Evolutionary conservation across 2,329 filamentous ascomycete species (phyloP).

Genomic region (Raffaelea albimanens): DNA sequence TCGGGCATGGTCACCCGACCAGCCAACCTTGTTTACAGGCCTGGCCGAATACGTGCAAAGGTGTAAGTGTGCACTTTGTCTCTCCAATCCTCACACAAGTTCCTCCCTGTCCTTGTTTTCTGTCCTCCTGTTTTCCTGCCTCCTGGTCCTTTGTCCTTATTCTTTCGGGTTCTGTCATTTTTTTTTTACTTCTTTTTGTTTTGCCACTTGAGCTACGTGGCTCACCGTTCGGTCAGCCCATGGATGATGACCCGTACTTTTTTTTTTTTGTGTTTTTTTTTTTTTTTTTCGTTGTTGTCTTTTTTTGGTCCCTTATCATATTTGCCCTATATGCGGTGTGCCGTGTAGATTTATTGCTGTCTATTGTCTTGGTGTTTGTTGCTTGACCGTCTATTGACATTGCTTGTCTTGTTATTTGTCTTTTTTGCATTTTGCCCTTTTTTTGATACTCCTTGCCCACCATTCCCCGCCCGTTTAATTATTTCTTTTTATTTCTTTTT

Average conservation of each 20-base stretch:
- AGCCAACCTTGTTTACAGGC: slow-evolving; percentile 56
- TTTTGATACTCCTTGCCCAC: background rate
- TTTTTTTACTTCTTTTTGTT: background rate
- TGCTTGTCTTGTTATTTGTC: no score
- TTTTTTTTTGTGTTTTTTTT: background rate
- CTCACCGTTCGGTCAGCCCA: background rate
- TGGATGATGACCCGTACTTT: background rate
- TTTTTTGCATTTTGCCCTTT: background rate
- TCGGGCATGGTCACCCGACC: slow-evolving; percentile 53
- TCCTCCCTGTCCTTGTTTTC: background rate
- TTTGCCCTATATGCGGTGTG: no score
- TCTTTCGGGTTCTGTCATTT: background rate
- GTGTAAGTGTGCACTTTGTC: slow-evolving; percentile 51
- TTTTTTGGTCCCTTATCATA: background rate
- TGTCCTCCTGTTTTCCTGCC: background rate
- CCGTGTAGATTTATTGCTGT: no score
- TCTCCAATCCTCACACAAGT: no score
- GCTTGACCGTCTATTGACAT: no score
- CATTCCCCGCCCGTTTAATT: background rate
- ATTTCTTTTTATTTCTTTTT: background rate
- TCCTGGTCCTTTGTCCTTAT: background rate
- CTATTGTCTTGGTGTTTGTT: no score
- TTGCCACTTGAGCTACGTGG: no score
- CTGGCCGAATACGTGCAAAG: slow-evolving; percentile 71
- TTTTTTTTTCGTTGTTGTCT: background rate